These are phyloP conservation scores for Letharia lupina DNA, from an alignment of 495 filamentous ascomycete genomes.

Conservation along the genomic window DNA sequence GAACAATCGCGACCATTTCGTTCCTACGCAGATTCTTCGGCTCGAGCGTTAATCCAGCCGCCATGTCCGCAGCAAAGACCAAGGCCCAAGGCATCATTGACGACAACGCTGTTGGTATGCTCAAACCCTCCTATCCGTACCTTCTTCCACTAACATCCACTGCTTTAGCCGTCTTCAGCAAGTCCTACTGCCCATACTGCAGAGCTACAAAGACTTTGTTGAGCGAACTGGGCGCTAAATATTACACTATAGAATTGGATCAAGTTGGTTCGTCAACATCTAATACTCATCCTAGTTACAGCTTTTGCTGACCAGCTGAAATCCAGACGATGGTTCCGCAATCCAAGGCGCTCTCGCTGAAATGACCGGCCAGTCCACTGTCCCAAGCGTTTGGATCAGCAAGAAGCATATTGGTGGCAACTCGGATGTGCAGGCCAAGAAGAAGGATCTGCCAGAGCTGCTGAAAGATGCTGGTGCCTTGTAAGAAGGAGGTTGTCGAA, in stretches of 20 bases:
- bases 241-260: constrained; percentile 72
- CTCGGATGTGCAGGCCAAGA: constrained; percentile 75
- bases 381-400: constrained; percentile 91
- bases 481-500: background rate
- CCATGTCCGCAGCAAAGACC: constrained; percentile 76
- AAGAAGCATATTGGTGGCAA: constrained; percentile 92
- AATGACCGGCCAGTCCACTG: constrained; percentile 73
- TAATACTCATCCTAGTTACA: background rate
- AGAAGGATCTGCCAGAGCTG: constrained; percentile 46
- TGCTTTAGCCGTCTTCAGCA: constrained; percentile 76
- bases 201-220: constrained; percentile 66
- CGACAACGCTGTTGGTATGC: constrained; percentile 81
- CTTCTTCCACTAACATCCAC: background rate
- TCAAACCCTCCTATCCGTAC: background rate
- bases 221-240: constrained; percentile 60
- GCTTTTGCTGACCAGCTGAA: background rate
- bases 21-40: constrained; percentile 74
- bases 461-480: constrained; percentile 58
- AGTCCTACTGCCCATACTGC: constrained; percentile 97
- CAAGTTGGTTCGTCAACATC: constrained; percentile 53
- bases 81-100: constrained; percentile 84
- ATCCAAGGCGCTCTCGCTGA: constrained; percentile 78
- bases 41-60: constrained; percentile 50
- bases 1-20: constrained; percentile 48
- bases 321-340: constrained; percentile 62